phyloP scores from a whole-genome alignment of 106 monocot species.

The Allium fistulosum region DNA sequence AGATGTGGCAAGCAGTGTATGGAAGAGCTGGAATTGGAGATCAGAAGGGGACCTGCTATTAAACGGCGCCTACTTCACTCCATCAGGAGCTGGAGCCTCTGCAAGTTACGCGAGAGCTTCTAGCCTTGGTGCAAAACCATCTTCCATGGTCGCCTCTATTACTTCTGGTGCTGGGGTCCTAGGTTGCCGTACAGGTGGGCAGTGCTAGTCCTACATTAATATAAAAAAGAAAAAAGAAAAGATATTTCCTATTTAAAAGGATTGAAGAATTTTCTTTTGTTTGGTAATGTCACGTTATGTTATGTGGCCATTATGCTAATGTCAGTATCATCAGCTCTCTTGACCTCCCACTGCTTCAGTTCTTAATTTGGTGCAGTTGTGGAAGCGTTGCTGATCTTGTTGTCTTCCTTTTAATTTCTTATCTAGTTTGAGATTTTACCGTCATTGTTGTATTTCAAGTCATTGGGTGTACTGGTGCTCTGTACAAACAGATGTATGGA shows the following conservation, averaged over 20 bases:
- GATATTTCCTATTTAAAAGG: conserved; percentile 10
- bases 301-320: not conserved
- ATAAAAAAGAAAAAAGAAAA: not conserved
- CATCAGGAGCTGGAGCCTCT: conserved; percentile 44
- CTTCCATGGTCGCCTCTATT: conserved; percentile 47
- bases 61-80: conserved; percentile 51
- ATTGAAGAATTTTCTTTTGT: not conserved
- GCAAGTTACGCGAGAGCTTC: conserved; percentile 57
- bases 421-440: too few relatives aligned
- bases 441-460: too few relatives aligned
- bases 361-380: conserved; percentile 19
- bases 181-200: conserved; percentile 16
- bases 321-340: conserved; percentile 4
- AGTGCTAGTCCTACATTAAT: conserved; percentile 10
- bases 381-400: conserved; percentile 42
- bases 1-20: conserved; percentile 12
- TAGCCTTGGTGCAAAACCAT: conserved; percentile 61
- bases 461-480: too few relatives aligned
- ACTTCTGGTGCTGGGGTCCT: conserved; percentile 40
- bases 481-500: too few relatives aligned
- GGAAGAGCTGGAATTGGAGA: conserved; percentile 61
- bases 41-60: conserved; percentile 39
- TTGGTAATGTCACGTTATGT: not conserved
- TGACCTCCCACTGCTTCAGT: conserved; percentile 35
- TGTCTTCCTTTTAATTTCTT: not conserved